Evolutionary conservation across 441 rosid species (phyloP).

Genomic region (Pelargonium cotyledonis): DNA sequence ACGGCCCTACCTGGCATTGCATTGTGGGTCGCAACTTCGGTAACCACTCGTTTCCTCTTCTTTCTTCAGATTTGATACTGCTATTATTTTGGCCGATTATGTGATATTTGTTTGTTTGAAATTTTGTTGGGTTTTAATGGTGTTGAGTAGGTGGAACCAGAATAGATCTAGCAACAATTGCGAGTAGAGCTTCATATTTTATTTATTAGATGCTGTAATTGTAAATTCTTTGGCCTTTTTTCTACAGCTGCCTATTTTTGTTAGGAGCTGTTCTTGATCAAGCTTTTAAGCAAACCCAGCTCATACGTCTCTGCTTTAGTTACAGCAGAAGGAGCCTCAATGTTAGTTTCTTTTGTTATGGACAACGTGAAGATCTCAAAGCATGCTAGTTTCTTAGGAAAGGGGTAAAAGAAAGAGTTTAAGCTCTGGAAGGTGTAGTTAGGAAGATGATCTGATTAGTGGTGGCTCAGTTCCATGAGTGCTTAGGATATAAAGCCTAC

Average conservation of each 20-base stretch:
- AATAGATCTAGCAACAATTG: neutral
- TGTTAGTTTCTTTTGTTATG: neutral
- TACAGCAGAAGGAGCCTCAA: neutral
- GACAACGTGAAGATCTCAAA: neutral
- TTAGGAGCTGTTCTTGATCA: neutral
- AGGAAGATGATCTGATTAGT: neutral
- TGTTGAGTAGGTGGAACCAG: neutral
- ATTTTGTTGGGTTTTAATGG: neutral
- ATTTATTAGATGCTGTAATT: neutral
- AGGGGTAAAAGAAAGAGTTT: neutral
- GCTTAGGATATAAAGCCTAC: neutral
- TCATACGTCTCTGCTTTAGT: too few species aligned
- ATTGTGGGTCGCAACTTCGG: constrained; percentile 99
- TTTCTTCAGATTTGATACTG: neutral
- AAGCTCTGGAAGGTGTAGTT: neutral
- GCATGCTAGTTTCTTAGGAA: neutral
- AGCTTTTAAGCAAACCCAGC: too few species aligned
- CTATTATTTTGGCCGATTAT: constrained; percentile 15
- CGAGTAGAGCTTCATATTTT: neutral
- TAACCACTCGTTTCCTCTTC: constrained; percentile 25
- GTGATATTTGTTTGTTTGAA: neutral
- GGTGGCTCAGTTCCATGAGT: neutral
- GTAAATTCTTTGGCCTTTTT: neutral
- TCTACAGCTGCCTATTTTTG: neutral
- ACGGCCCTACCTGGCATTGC: constrained; percentile 99